Conservation (phyloP, 495 filamentous ascomycete species). For the Neurospora sp. region DNA sequence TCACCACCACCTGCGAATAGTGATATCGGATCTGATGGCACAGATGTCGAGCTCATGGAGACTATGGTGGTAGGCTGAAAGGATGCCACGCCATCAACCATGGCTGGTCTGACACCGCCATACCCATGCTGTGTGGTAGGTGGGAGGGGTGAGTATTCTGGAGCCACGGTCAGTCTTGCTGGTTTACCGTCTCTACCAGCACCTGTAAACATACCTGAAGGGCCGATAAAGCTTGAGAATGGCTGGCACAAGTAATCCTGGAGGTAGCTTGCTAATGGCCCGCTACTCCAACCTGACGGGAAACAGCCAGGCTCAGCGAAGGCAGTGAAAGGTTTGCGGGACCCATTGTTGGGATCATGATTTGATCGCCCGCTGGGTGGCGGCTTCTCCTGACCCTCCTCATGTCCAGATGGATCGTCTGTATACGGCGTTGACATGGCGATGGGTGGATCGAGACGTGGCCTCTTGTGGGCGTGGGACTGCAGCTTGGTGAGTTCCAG, state of each 20-base stretch:
- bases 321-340: conserved; percentile 12
- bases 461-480: conserved; percentile 23
- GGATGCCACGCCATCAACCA: conserved; percentile 19
- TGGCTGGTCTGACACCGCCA: conserved; percentile 15
- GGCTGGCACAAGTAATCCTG: conserved; percentile 30
- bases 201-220: conserved; percentile 14
- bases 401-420: conserved; percentile 5
- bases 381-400: conserved; percentile 28
- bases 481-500: conserved; percentile 11
- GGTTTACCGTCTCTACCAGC: neutral
- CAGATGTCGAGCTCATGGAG: conserved; percentile 13
- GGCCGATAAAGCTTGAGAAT: conserved; percentile 29
- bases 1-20: conserved; percentile 26
- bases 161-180: conserved; percentile 2
- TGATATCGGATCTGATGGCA: conserved; percentile 12
- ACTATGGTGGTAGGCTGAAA: conserved; percentile 16
- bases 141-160: conserved; percentile 25
- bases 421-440: conserved; percentile 17
- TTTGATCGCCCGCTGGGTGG: conserved; percentile 15
- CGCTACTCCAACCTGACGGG: conserved; percentile 21
- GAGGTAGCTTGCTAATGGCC: conserved; percentile 30
- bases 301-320: conserved; percentile 9
- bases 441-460: conserved; percentile 24
- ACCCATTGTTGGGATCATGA: conserved; percentile 13
- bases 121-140: conserved; percentile 26